These are phyloP conservation scores for Pseudonitzschia multiseries DNA, from an alignment of 108 stramenopile species.

Conservation along the genomic window DNA sequence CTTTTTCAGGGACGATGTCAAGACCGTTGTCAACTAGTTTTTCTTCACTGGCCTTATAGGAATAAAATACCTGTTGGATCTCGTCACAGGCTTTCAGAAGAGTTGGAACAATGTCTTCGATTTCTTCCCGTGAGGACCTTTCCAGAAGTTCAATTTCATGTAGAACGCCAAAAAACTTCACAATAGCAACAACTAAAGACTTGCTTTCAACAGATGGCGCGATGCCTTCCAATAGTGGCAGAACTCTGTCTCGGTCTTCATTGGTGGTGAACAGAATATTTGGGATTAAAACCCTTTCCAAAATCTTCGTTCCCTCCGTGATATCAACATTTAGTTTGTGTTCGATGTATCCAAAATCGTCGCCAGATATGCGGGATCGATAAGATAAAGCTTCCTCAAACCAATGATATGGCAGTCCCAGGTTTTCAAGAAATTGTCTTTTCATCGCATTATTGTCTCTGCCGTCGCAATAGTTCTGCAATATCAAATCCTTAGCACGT, in stretches of 20 bases:
- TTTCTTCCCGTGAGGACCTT: constrained; percentile 6
- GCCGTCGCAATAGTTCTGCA: constrained; percentile 36
- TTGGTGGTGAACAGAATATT: constrained; percentile 51
- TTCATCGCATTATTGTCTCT: constrained; percentile 26
- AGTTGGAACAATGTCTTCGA: constrained; percentile 19
- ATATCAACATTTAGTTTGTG: constrained; percentile 43
- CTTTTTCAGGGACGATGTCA: constrained; percentile 14
- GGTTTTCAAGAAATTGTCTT: constrained; percentile 51
- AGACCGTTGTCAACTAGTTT: constrained; percentile 14
- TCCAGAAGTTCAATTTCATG: constrained; percentile 16
- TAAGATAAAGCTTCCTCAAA: constrained; percentile 61
- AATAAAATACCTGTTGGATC: constrained; percentile 25
- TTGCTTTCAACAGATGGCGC: constrained; percentile 11
- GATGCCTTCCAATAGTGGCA: constrained; percentile 17
- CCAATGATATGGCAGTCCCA: constrained; percentile 66
- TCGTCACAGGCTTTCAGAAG: constrained; percentile 21
- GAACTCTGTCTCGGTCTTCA: constrained; percentile 3
- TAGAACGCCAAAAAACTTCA: constrained; percentile 26
- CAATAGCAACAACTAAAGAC: constrained; percentile 20
- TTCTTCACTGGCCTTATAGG: constrained; percentile 21
- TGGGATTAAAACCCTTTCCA: constrained; percentile 60
- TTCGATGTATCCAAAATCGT: constrained; percentile 42
- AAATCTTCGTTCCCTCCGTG: constrained; percentile 22
- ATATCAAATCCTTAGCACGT: constrained; percentile 55
- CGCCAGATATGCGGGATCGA: constrained; percentile 41